These are phyloP conservation scores for Aureobasidium sp. DNA, from an alignment of 2,329 filamentous ascomycete genomes.

Conservation along the genomic window DNA sequence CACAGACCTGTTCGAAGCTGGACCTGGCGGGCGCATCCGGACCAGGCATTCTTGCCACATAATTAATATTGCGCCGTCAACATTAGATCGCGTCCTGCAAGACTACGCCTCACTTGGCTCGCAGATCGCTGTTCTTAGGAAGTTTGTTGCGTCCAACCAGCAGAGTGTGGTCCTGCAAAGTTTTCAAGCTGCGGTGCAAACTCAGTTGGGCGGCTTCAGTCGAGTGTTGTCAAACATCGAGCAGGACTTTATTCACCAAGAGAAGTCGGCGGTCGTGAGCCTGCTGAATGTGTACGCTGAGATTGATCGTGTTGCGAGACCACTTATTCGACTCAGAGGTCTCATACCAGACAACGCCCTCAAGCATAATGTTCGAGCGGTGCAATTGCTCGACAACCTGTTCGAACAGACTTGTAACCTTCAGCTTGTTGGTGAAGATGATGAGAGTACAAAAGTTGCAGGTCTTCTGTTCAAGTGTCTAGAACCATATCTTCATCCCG, in stretches of 20 bases:
- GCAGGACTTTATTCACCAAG: constrained; percentile 49
- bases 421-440: constrained; percentile 60
- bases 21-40: constrained; percentile 25
- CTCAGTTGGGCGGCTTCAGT: constrained; percentile 54
- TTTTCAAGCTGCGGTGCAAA: constrained; percentile 58
- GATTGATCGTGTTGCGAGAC: constrained; percentile 46
- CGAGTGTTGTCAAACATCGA: constrained; percentile 53
- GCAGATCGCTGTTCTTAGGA: constrained; percentile 41
- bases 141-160: constrained; percentile 37
- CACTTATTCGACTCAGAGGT: constrained; percentile 53
- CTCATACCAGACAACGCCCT: constrained; percentile 54
- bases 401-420: constrained; percentile 63
- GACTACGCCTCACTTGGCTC: constrained; percentile 45
- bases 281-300: constrained; percentile 56
- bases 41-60: constrained; percentile 10
- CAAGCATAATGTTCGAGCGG: constrained; percentile 42
- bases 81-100: constrained; percentile 33
- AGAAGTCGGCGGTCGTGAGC: constrained; percentile 55
- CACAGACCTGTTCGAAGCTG: constrained; percentile 58
- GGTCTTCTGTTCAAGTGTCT: constrained; percentile 74
- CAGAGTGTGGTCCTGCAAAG: constrained; percentile 52
- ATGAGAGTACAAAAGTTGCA: constrained; percentile 56
- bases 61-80: constrained; percentile 20
- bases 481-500: constrained; percentile 70
- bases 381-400: constrained; percentile 70